Evolutionary conservation across 129 eudicot species (phyloP), one percentile per base, ranked within the genome.

Genomic region (Lactuca sativa): DNA sequence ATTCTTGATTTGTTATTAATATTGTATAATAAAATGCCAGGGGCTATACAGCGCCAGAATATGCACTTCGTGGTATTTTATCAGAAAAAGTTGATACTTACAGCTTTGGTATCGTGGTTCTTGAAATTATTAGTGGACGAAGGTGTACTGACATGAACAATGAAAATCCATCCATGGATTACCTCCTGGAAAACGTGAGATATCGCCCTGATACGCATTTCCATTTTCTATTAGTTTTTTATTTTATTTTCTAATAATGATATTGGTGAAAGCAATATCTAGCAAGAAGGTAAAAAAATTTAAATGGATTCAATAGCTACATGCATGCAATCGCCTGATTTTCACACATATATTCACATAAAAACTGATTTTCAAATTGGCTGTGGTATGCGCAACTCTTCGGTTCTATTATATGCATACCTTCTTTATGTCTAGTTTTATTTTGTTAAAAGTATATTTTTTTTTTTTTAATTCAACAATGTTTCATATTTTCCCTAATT

Each of bases 11-110:
- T 49, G 21, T 37, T 10, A 47, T 14, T 17, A n/a, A n/a, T n/a
- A 5, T 48, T 25, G 9, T 37, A 4, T n/a, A 56, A 67, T 21
- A 52, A 2, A 13, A 38, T 59, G 17, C 5, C 70, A 89, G 96
- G 85, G 96, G 96, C 1, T 89, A 89, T 49, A 86, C 92, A 0
- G 84, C 96, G 17, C 96, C 96, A 54, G 96, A 89, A 76, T 89
- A 89, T 62, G 96, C 92, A 64, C 53, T 89, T 31, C 87, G 65
- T 62, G 92, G 96, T 25, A 80, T 81, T 34, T 72, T 86, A 55
- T 81, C 96, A 0, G 92, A 89, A 63, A 89, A 89, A 82, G 92
- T 83, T 16, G 96, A 89, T 64, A 81, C 90, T 4, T 89, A 79
- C 72, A 83, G 96, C 66, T 89, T 89, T 59, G 96, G 96, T 15